phyloP scores from a whole-genome alignment of 2,329 filamentous ascomycete species.

The Endoconidiophora laricicola region DNA sequence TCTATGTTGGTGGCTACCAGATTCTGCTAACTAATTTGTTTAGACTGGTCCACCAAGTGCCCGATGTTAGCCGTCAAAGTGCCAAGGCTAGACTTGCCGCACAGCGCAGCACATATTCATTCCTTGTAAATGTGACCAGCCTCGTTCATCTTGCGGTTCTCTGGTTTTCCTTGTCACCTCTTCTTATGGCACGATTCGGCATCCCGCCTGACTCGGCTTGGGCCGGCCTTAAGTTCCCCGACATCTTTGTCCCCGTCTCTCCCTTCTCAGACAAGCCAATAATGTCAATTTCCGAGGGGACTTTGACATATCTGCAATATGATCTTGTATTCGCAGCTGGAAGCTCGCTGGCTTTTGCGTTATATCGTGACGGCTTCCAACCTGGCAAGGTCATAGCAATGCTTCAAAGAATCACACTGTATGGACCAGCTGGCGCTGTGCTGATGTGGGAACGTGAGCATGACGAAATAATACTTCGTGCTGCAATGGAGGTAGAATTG shows the following conservation, averaged over 20 bases:
- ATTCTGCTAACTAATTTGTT: constrained; percentile 5
- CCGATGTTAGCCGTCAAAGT: not conserved
- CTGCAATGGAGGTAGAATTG: constrained; percentile 8
- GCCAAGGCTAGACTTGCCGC: constrained; percentile 1
- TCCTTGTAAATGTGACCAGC: constrained; percentile 5
- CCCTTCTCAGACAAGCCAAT: constrained; percentile 5
- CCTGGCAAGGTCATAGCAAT: not conserved
- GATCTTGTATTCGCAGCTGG: constrained; percentile 15
- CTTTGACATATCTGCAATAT: constrained; percentile 15
- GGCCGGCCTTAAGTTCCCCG: constrained; percentile 4
- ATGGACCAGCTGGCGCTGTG: constrained; percentile 10
- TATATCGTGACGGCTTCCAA: constrained; percentile 1
- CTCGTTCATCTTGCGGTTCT: constrained; percentile 9
- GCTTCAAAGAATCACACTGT: constrained; percentile 5
- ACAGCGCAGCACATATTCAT: constrained; percentile 11
- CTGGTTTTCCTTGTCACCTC: constrained; percentile 7
- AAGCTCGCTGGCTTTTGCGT: constrained; percentile 6
- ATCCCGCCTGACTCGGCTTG: not conserved
- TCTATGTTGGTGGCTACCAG: constrained; percentile 14
- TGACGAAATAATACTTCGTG: constrained; percentile 7
- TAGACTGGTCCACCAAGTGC: not conserved
- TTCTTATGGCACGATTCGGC: not conserved
- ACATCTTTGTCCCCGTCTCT: constrained; percentile 14
- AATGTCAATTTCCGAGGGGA: constrained; percentile 11
- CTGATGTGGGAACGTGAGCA: constrained; percentile 9